Percentiles rank a stretch among this genome's conserved stretches.
These are phyloP conservation scores for Suillus alpinus DNA, from an alignment of 768 basidiomycete species.

Conservation along the genomic window DNA sequence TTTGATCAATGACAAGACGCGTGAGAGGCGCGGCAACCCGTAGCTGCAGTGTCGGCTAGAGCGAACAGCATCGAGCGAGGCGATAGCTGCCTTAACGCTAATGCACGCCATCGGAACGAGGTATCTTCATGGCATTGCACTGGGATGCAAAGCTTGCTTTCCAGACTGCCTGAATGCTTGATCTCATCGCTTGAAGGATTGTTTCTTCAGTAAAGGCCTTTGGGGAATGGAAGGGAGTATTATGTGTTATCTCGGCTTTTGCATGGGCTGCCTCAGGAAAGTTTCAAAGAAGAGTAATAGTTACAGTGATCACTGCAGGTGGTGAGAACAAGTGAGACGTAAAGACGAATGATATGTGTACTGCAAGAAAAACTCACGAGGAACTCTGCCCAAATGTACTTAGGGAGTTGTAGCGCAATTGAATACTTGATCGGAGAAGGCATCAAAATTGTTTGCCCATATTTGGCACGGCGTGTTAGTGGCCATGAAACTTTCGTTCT, in stretches of 20 bases:
- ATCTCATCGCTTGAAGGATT: background rate
- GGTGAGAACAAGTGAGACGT: background rate
- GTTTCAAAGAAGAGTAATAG: background rate
- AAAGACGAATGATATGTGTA: background rate
- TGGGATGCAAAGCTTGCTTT: background rate
- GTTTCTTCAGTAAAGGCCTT: background rate
- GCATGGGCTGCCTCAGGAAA: background rate
- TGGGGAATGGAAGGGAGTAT: background rate
- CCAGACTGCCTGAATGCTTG: background rate
- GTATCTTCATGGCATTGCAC: background rate
- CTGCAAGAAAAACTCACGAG: background rate
- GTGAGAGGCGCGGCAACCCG: background rate
- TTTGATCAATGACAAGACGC: background rate
- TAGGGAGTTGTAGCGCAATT: background rate
- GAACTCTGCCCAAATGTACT: background rate
- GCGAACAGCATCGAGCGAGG: background rate
- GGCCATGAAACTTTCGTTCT: slow-evolving; percentile 24
- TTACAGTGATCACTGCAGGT: background rate
- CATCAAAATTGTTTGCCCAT: slow-evolving; percentile 20
- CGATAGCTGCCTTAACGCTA: background rate
- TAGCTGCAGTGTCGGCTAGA: background rate
- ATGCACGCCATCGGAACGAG: background rate
- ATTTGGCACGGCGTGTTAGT: slow-evolving; percentile 17
- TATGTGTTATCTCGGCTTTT: background rate
- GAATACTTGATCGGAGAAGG: background rate